These are phyloP conservation scores for apple (Malus domestica) DNA, from an alignment of 306 rosid species.

Conservation along the genomic window ASM211411v1 NC_041798.1:22243001-22243500, in stretches of 20 bases:
- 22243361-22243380: not conserved
- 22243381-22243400: not conserved
- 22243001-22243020: slow-evolving; percentile 1
- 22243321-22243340: no score
- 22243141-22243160: not conserved
- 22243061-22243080: slow-evolving; percentile 13
- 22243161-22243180: not conserved
- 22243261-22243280: not conserved
- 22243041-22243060: slow-evolving; percentile 14
- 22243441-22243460: not conserved
- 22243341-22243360: not conserved
- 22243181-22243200: not conserved
- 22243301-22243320: not conserved
- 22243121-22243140: no score
- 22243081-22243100: not conserved
- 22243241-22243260: not conserved
- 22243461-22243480: not conserved
- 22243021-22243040: not conserved
- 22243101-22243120: no score
- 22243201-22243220: not conserved
- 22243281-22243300: not conserved
- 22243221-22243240: not conserved
- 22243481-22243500: not conserved
- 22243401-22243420: not conserved
- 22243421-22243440: not conserved